Evolutionary conservation across 805 yeast species (phyloP), one percentile per base, ranked within the genome.

Genomic region (Myxozyma geophila): DNA sequence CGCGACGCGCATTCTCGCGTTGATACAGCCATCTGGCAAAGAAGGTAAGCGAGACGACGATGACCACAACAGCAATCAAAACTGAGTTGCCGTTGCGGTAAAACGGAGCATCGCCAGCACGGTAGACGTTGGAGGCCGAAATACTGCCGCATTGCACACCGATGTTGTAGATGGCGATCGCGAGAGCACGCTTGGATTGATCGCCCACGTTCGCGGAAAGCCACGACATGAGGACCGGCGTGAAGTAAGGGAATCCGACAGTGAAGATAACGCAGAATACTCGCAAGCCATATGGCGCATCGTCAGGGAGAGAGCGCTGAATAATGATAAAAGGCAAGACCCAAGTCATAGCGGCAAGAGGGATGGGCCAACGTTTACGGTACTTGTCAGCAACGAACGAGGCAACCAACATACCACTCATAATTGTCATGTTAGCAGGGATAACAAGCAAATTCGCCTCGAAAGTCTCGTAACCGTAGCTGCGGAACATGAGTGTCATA

Each of bases 131-230:
- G 12, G 85, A 77, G 2, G 84, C 77, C 6, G 82, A 76, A 56
- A 88, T 84, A 37, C 77, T 73, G 0, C 86, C 89, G 0, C 83
- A 77, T 70, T 88, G 92, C 0, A 85, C 85, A 70, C 80, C 81
- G 79, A 87, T 85, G 71, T 87, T 88, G 72, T 83, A 86, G 47
- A 87, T 64, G 0, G 91, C 85, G 0, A 89, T 83, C 17, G 87
- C 80, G 7, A 87, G 85, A 0, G 90, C 83, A 69, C 92, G 78
- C 6, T 83, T 76, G 19, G 86, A 74, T 43, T 87, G 87, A 1
- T 87, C 80, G 71, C 84, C 83, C 12, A 89, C 80, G 69, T 86
- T 87, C 35, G 83, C 73, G 0, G 90, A 85, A 60, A 84, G 80
- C 85, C 89, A 84, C 19, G 83, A 75, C 41, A 84, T 84, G 62